Evolutionary conservation across 176 grass and related monocot species (phyloP), one percentile per base, ranked within the genome.

Genomic region (Eleusine indica): DNA sequence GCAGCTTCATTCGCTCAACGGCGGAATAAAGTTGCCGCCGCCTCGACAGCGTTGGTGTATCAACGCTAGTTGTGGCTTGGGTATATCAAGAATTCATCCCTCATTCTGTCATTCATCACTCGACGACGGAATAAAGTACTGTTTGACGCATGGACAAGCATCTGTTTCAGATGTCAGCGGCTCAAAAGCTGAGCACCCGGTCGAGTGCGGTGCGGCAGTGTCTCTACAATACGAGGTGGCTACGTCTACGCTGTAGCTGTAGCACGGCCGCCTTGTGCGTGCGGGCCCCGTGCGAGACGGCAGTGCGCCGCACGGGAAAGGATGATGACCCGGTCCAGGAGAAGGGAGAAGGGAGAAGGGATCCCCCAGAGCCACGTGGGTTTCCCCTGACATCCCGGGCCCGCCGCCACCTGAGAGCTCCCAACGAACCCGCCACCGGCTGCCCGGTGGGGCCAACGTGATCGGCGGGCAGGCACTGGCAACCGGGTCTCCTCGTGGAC

Each of bases 401-500:
- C 80, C 65, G 9, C 16, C 17, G 40, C 68, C 68, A 72, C 68
- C 68, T 82, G 39, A 49, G 48, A 61, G 2, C 60, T 38, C 77
- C n/a, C 18, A 54, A 62, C 53, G 75, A 79, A 51, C 42, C 32
- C 32, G 10, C 75, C 32, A 35, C 32, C 49, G 39, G 46, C 21
- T 77, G 72, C 71, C 63, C 69, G 51, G 30, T 49, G 86, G 79
- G 73, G 6, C 86, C 80, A 15, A 9, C 5, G 64, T 38, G 71
- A 87, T 61, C 61, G 43, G 68, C 11, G 30, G 28, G 70, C 46
- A 1, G 18, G 38, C 57, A 13, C 22, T 7, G 8, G 39, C 56
- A 48, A 35, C 10, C 65, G 38, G 15, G 47, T 28, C 32, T 16
- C 30, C 44, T 3, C 22, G 60, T 63, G 60, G 60, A 63, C 60